phyloP scores from a whole-genome alignment of 768 basidiomycete species.

The Phlebiopsis flavidoalba region DNA sequence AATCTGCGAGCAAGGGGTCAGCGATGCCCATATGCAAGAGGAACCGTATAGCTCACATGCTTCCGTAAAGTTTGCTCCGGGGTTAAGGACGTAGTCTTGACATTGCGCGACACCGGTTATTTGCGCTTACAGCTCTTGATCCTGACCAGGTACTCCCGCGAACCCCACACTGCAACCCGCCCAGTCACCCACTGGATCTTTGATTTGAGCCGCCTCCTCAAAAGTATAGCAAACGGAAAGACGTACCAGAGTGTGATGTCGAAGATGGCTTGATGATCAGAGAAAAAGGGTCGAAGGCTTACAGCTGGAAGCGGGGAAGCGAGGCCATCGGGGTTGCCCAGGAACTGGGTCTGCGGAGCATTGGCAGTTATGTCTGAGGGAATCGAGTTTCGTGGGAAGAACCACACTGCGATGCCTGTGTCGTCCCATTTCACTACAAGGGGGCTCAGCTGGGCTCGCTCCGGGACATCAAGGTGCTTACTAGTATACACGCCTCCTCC shows the following conservation, averaged over 20 bases:
- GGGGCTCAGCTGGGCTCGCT: neutral
- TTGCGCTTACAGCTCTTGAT: constrained; percentile 77
- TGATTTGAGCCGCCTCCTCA: neutral
- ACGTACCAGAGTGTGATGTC: constrained; percentile 79
- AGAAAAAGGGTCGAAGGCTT: constrained; percentile 74
- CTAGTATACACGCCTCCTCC: constrained; percentile 89
- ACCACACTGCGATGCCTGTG: constrained; percentile 72
- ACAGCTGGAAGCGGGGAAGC: constrained; percentile 32
- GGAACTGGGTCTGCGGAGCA: constrained; percentile 68
- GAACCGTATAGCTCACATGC: constrained; percentile 59
- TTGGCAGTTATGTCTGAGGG: constrained; percentile 70
- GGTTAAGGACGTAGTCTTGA: constrained; percentile 65
- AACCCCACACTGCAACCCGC: constrained; percentile 71
- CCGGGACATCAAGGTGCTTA: constrained; percentile 31
- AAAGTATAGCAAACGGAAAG: constrained; percentile 14
- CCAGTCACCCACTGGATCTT: constrained; percentile 77
- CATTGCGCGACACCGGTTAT: constrained; percentile 81
- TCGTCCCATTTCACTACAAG: constrained; percentile 67
- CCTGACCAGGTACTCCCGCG: constrained; percentile 80
- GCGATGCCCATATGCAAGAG: neutral
- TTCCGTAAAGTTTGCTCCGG: constrained; percentile 63
- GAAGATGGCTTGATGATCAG: constrained; percentile 70
- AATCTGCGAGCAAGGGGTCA: constrained; percentile 42
- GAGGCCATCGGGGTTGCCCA: constrained; percentile 79
- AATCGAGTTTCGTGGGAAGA: constrained; percentile 69